Conservation (phyloP, 1,139 yeast genomes). For the Pichia sp. region DNA sequence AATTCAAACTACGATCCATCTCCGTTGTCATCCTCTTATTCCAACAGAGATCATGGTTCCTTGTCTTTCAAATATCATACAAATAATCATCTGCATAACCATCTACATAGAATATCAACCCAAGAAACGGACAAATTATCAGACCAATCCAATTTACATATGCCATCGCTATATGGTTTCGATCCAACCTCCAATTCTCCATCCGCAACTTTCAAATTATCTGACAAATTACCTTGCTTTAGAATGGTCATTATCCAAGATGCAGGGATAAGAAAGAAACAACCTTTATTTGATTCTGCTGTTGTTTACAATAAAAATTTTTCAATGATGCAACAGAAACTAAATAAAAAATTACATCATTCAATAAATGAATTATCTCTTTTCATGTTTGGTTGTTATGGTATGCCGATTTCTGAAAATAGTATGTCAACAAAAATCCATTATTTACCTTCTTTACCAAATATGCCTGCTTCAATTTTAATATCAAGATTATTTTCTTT, state of each 20-base stretch:
- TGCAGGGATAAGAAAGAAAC: slow-evolving; percentile 47
- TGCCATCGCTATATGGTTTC: slow-evolving; percentile 26
- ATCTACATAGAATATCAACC: slow-evolving; percentile 1
- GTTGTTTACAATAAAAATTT: slow-evolving; percentile 7
- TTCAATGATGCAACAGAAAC: slow-evolving; percentile 13
- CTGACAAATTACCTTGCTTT: slow-evolving; percentile 34
- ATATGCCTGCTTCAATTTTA: slow-evolving; percentile 34
- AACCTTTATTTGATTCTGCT: slow-evolving; percentile 44
- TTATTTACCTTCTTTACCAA: slow-evolving; percentile 38
- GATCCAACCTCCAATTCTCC: slow-evolving; percentile 20
- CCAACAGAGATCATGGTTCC: no score
- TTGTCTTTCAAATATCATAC: slow-evolving; percentile 1
- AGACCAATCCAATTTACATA: slow-evolving; percentile 6
- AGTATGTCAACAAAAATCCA: slow-evolving; percentile 44
- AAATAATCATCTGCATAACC: neutral
- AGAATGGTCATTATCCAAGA: slow-evolving; percentile 48
- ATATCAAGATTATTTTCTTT: slow-evolving; percentile 40
- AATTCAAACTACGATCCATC: slow-evolving; percentile 6
- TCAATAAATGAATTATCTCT: slow-evolving; percentile 41
- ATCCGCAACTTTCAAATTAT: slow-evolving; percentile 26
- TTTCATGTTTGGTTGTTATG: slow-evolving; percentile 51
- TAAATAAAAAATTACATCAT: slow-evolving; percentile 33
- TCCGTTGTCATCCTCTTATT: neutral
- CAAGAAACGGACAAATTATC: slow-evolving; percentile 18
- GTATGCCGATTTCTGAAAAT: slow-evolving; percentile 46